Evolutionary conservation across 2,329 filamentous ascomycete species (phyloP).

Genomic region (Cyphellophora attinorum): DNA sequence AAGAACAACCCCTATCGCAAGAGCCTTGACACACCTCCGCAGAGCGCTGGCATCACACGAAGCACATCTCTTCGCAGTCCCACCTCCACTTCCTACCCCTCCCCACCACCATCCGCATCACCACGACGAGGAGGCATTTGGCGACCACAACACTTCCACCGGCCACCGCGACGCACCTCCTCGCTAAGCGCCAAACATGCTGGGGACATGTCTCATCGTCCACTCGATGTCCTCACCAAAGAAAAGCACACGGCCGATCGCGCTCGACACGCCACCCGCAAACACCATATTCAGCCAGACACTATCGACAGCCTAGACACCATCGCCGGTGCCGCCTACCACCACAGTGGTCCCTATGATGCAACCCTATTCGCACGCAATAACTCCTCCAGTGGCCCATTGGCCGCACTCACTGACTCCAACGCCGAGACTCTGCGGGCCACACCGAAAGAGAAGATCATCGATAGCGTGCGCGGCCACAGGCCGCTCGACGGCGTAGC

Average conservation of each 20-base stretch:
- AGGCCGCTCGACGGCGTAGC: conserved; percentile 75
- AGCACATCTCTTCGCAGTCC: conserved; percentile 5
- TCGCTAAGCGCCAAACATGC: conserved; percentile 27
- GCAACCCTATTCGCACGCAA: conserved; percentile 70
- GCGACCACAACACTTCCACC: conserved; percentile 28
- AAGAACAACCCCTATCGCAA: conserved; percentile 18
- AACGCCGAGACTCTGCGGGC: conserved; percentile 72
- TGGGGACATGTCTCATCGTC: conserved; percentile 15
- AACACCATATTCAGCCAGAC: conserved; percentile 60
- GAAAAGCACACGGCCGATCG: conserved; percentile 35
- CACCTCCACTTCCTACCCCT: conserved; percentile 27
- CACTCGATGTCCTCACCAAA: conserved; percentile 15
- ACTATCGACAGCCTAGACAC: conserved; percentile 71
- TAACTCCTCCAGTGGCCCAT: conserved; percentile 49
- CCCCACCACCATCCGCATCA: conserved; percentile 46
- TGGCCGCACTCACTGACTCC: conserved; percentile 64
- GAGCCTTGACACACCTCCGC: conserved; percentile 6
- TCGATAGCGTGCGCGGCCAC: conserved; percentile 62
- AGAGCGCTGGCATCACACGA: conserved; percentile 8
- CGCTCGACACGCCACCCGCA: conserved; percentile 55
- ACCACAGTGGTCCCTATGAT: conserved; percentile 87
- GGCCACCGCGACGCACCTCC: conserved; percentile 31
- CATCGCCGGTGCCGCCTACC: conserved; percentile 31
- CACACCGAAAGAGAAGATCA: conserved; percentile 68
- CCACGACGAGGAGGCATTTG: conserved; percentile 30